phyloP scores from a whole-genome alignment of 148 eudicot genomes.

The Rhododendron griersonianum region DNA sequence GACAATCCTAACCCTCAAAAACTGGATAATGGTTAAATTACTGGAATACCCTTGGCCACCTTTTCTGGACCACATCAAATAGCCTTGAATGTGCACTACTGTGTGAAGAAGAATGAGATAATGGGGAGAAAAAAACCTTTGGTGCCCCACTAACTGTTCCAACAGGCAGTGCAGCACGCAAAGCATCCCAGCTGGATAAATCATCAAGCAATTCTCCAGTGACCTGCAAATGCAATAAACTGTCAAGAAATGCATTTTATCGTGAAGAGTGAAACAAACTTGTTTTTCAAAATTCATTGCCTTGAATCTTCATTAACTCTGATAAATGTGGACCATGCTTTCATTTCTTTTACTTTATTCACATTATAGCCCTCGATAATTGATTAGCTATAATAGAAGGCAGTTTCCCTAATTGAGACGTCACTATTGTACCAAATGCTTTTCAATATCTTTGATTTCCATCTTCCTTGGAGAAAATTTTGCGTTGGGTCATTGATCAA shows the following conservation, averaged over 20 bases:
- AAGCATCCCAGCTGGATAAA: slow-evolving; percentile 86
- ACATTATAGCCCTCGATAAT: background rate
- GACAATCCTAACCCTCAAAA: too few species aligned
- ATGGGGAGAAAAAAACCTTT: slow-evolving; percentile 44
- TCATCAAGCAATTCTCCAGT: slow-evolving; percentile 77
- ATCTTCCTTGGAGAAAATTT: background rate
- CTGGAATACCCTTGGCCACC: too few species aligned
- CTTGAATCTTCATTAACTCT: background rate
- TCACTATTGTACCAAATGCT: background rate
- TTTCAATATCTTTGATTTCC: slow-evolving; percentile 1
- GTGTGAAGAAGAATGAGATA: background rate
- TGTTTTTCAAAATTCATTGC: background rate
- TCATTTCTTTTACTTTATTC: background rate
- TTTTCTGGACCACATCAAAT: too few species aligned
- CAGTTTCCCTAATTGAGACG: background rate
- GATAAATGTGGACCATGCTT: background rate
- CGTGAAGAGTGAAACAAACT: background rate
- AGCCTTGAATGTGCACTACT: background rate
- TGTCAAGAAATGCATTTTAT: background rate
- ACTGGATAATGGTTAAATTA: too few species aligned
- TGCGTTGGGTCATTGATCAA: background rate
- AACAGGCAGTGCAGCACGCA: slow-evolving; percentile 96
- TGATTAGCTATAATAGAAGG: background rate
- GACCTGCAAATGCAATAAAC: slow-evolving; percentile 49
- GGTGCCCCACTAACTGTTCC: slow-evolving; percentile 99